Evolutionary conservation across 192 early-diverging fungal species (phyloP).

Genomic region (Gorgonomyces haynaldii): DNA sequence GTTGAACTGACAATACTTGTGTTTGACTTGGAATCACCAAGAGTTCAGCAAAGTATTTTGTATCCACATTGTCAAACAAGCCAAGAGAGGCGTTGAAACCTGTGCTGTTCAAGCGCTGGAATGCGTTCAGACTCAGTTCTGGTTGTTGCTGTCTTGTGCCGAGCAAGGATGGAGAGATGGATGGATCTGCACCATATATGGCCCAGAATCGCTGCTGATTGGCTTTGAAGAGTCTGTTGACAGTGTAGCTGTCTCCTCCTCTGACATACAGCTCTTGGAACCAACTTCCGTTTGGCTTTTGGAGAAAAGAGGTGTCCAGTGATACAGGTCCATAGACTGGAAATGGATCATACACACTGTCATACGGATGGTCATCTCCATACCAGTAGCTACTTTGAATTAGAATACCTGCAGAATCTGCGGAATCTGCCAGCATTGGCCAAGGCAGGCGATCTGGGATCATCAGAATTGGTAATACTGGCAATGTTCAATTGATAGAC

Average conservation of each 20-base stretch:
- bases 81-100: constrained; percentile 10
- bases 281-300: not conserved
- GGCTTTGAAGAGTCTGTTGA: not conserved
- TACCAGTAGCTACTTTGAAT: not conserved
- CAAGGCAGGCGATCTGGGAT: too few relatives aligned
- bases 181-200: not conserved
- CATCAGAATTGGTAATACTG: too few relatives aligned
- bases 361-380: not conserved
- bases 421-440: not conserved
- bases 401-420: not conserved
- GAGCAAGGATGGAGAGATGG: not conserved
- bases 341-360: not conserved
- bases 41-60: constrained; percentile 18
- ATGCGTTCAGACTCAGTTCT: not conserved
- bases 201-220: not conserved
- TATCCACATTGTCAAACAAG: constrained; percentile 22
- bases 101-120: not conserved
- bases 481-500: not conserved
- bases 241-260: not conserved
- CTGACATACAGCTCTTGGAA: not conserved
- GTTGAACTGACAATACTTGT: constrained; percentile 11
- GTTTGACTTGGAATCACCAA: constrained; percentile 20
- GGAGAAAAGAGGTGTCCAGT: not conserved
- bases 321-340: not conserved
- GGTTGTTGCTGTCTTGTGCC: not conserved